Conservation (phyloP, 331 rosid genomes). For the Arachis monticola region DNA sequence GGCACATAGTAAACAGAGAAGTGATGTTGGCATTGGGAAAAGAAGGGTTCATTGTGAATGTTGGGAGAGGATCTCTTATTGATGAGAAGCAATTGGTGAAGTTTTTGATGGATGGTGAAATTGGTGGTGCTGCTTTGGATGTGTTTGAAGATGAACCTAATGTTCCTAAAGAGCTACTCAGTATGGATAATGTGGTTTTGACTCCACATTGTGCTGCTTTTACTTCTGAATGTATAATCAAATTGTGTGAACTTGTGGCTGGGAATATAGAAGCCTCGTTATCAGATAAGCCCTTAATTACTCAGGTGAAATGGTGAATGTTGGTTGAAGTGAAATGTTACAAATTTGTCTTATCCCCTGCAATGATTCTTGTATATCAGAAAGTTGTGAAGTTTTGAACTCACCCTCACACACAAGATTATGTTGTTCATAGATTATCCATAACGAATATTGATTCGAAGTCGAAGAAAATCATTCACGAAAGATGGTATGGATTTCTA, state of each 20-base stretch:
- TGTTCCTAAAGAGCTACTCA: slow-evolving; percentile 34
- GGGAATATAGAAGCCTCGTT: slow-evolving; percentile 55
- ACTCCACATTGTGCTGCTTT: slow-evolving; percentile 38
- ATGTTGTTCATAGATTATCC: too few relatives aligned
- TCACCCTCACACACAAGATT: too few relatives aligned
- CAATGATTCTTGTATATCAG: background rate
- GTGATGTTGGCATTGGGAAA: slow-evolving; percentile 54
- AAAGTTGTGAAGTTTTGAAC: background rate
- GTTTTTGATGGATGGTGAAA: slow-evolving; percentile 45
- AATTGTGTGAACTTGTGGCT: slow-evolving; percentile 23
- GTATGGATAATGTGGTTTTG: slow-evolving; percentile 44
- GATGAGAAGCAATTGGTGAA: slow-evolving; percentile 53
- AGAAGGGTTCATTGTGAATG: slow-evolving; percentile 50
- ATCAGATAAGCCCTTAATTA: slow-evolving; percentile 46
- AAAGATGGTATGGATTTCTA: too few relatives aligned
- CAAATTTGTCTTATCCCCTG: background rate
- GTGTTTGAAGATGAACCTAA: slow-evolving; percentile 64
- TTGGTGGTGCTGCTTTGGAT: slow-evolving; percentile 65
- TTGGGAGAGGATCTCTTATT: slow-evolving; percentile 51
- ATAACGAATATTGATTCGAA: too few relatives aligned
- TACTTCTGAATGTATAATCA: slow-evolving; percentile 2
- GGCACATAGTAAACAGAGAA: slow-evolving; percentile 47
- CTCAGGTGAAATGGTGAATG: slow-evolving; percentile 19
- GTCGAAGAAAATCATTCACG: too few relatives aligned
- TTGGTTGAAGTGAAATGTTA: background rate